Percentiles rank a stretch among this genome's conserved stretches.
These are phyloP conservation scores for Casuarina glauca DNA, from an alignment of 306 rosid species.

Conservation along the genomic window DNA sequence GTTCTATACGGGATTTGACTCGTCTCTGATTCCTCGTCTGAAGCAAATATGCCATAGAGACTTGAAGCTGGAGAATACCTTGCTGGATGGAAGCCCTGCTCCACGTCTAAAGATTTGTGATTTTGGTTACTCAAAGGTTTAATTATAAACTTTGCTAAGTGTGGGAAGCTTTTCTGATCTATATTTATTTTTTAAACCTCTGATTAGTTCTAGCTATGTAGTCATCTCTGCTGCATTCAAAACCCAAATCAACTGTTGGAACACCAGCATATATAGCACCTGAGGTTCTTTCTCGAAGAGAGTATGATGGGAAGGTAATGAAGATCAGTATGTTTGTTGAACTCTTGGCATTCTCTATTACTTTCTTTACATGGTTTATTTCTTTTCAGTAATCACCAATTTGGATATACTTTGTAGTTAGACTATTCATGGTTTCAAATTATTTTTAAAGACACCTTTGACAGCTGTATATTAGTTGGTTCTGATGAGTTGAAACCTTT, in stretches of 20 bases:
- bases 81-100: slow-evolving; percentile 86
- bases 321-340: slow-evolving; percentile 1
- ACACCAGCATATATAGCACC: slow-evolving; percentile 94
- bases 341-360: not conserved
- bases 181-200: slow-evolving; percentile 14
- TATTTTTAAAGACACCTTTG: not conserved
- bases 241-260: slow-evolving; percentile 81
- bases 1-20: slow-evolving; percentile 4
- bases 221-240: slow-evolving; percentile 88
- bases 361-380: not conserved
- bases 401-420: not conserved
- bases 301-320: slow-evolving; percentile 86
- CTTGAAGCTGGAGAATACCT: slow-evolving; percentile 82
- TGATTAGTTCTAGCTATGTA: slow-evolving; percentile 40
- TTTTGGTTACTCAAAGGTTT: slow-evolving; percentile 89
- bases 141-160: slow-evolving; percentile 21
- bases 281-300: slow-evolving; percentile 82
- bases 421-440: not conserved
- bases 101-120: slow-evolving; percentile 87
- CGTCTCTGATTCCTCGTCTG: slow-evolving; percentile 26
- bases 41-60: slow-evolving; percentile 90
- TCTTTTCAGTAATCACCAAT: not conserved
- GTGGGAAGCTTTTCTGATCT: slow-evolving; percentile 20
- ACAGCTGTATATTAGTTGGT: not conserved
- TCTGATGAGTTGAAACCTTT: not conserved